Evolutionary conservation across 139 green algal species (phyloP), one percentile per base, ranked within the genome.

Genomic region (Asterochloris sp.): DNA sequence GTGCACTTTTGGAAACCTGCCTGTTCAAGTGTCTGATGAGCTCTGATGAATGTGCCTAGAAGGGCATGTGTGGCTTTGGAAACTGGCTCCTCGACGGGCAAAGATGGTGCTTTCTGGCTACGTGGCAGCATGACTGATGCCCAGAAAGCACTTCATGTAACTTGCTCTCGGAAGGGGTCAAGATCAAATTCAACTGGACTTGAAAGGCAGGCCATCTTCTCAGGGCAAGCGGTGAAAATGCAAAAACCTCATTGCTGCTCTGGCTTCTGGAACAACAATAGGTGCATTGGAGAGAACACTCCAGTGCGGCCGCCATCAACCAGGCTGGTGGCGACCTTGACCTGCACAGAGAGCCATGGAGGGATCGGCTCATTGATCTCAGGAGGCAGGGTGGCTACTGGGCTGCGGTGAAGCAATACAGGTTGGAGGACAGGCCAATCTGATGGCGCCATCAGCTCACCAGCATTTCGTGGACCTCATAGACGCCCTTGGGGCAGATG

Each of bases 211-310:
- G 23, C 66, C 23, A 26, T 12, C n/a, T 73, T 73, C 66, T 21
- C 66, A 73, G 21, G 21, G 4, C 23, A 24, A n/a, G 21, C 66
- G 8, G 23, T 21, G n/a, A 26, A 12, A 21, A 12, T 73, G 66
- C 19, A 73, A 24, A n/a, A 73, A 73, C 19, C 66, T 24, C 19
- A 73, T 73, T 73, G 23, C 66, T 54, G 38, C 38, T 83, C 78
- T 69, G 95, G 96, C 92, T 99, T 99, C 74, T 91, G 78, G 86
- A 98, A 96, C 2, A 98, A 87, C 54, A 99, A 86, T 84, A 98
- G 89, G 89, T 99, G 94, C 94, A 98, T 98, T 74, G 97, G 97
- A 0, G 96, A 95, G 91, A 99, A 99, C 71, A 98, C 92, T 29
- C 94, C 95, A 12, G 90, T 91, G 83, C 97, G 87, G 23, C 96